A percentile compares a stretch with the other conserved stretches of the same genome.
phyloP scores from a whole-genome alignment of 768 basidiomycete genomes.

The Lactifluus volemus region DNA sequence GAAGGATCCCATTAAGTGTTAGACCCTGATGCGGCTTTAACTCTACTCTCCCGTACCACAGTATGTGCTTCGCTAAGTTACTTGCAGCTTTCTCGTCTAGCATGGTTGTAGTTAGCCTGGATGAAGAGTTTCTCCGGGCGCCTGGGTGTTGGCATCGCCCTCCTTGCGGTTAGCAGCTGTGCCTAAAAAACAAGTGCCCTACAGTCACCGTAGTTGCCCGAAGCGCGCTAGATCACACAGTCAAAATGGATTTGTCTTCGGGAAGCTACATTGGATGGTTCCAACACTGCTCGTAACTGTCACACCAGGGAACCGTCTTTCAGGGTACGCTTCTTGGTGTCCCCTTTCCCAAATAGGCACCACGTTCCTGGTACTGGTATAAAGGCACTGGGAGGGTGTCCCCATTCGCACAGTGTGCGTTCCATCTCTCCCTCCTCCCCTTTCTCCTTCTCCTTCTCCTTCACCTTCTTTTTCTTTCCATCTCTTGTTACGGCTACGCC shows the following conservation, averaged over 20 bases:
- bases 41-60: neutral
- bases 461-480: neutral
- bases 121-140: neutral
- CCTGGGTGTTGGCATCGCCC: neutral
- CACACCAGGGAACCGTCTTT: constrained; percentile 8
- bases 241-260: constrained; percentile 2
- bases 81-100: neutral
- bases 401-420: neutral
- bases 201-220: neutral
- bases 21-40: neutral
- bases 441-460: neutral
- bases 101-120: neutral
- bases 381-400: neutral
- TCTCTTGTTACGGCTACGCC: neutral
- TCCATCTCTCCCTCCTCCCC: neutral
- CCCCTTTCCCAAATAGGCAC: neutral
- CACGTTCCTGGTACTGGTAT: neutral
- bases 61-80: neutral
- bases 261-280: constrained; percentile 5
- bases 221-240: constrained; percentile 10
- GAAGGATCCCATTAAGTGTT: neutral
- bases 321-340: neutral
- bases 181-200: neutral
- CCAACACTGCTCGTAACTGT: neutral
- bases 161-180: neutral